A percentile compares a stretch with the other conserved stretches of the same genome.
Conservation (phyloP, 257 asterid species). For the Capsicum chinense region DNA sequence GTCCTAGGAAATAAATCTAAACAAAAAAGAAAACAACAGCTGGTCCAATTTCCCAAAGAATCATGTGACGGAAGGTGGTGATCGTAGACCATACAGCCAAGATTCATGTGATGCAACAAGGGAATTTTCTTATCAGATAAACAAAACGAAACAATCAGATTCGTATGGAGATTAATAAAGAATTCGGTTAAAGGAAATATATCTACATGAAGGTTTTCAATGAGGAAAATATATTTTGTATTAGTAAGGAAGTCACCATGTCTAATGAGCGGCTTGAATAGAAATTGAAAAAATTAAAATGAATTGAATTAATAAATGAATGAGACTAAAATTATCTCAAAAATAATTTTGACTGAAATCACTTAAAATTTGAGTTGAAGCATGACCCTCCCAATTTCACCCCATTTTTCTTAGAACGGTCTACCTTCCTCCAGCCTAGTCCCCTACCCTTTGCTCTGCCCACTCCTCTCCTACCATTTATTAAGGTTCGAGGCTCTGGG, state of each 20-base stretch:
- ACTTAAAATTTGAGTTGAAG: no score
- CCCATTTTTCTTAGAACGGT: not conserved
- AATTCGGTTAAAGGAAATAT: not conserved
- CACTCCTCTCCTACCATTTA: no score
- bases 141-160: not conserved
- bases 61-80: slow-evolving; percentile 55
- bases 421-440: no score
- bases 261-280: not conserved
- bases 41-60: slow-evolving; percentile 41
- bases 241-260: not conserved
- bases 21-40: not conserved
- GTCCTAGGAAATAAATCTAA: not conserved
- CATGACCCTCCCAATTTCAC: no score
- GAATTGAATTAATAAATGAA: not conserved
- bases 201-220: not conserved
- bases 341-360: no score
- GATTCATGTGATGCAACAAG: slow-evolving; percentile 60
- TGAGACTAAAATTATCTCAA: no score
- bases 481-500: no score
- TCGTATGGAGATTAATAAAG: not conserved
- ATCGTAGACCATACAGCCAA: slow-evolving; percentile 42
- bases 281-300: not conserved
- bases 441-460: no score
- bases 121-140: slow-evolving; percentile 32
- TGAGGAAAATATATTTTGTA: not conserved